Percentiles rank a stretch among this genome's conserved stretches.
Conservation (phyloP, 108 stramenopile species). For the Nitzschia sp. region DNA sequence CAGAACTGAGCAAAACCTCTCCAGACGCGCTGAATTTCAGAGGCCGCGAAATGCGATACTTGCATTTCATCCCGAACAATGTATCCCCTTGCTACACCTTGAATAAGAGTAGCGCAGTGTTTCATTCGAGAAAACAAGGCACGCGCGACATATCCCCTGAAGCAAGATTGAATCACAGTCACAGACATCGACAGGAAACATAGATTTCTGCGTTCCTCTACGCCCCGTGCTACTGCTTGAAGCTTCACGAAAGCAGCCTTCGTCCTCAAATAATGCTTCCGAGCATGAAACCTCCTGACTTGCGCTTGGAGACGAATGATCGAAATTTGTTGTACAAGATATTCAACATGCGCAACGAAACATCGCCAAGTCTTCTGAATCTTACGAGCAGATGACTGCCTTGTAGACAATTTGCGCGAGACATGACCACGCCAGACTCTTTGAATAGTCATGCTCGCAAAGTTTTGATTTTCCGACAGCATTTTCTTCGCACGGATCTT, state of each 20-base stretch:
- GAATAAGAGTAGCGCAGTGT: slow-evolving; percentile 37
- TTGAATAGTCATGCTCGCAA: slow-evolving; percentile 33
- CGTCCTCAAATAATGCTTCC: neutral
- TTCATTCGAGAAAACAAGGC: slow-evolving; percentile 18
- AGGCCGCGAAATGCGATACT: slow-evolving; percentile 50
- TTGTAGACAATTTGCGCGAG: slow-evolving; percentile 19
- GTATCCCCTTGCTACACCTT: slow-evolving; percentile 39
- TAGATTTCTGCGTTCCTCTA: neutral
- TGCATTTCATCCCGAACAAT: slow-evolving; percentile 30
- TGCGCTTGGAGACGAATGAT: slow-evolving; percentile 50
- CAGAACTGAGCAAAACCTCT: slow-evolving; percentile 42
- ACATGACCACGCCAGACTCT: slow-evolving; percentile 42
- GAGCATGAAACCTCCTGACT: slow-evolving; percentile 19
- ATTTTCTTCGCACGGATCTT: neutral
- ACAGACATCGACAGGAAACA: slow-evolving; percentile 22
- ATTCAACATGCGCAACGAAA: slow-evolving; percentile 54
- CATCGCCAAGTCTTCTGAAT: slow-evolving; percentile 71
- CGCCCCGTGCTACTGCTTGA: slow-evolving; percentile 28
- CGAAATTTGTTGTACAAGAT: slow-evolving; percentile 40
- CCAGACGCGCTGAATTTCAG: slow-evolving; percentile 72
- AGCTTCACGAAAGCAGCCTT: slow-evolving; percentile 10
- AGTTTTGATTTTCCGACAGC: neutral
- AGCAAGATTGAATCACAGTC: slow-evolving; percentile 35
- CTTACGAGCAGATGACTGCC: slow-evolving; percentile 39
- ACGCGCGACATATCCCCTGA: slow-evolving; percentile 29